A percentile compares a stretch with the other conserved stretches of the same genome.
Conservation (phyloP, 345 rosid species). For the Luvunga scandens region DNA sequence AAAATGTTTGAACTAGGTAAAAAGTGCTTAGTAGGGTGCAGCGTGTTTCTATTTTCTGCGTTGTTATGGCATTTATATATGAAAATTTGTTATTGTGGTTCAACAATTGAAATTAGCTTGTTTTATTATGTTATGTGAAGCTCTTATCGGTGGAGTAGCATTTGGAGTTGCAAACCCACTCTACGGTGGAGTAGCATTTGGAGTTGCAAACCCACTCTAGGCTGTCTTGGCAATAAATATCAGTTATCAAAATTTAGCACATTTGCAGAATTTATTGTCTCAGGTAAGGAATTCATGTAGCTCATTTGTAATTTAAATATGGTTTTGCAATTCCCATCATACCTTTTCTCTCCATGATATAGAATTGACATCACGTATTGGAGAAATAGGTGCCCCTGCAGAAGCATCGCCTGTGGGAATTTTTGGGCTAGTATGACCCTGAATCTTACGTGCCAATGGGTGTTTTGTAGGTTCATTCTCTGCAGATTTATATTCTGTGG, state of each 20-base stretch:
- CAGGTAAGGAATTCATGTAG: conserved; percentile 46
- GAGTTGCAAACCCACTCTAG: no score
- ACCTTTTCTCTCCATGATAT: conserved; percentile 13
- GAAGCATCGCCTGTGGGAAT: conserved; percentile 88
- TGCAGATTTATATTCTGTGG: neutral
- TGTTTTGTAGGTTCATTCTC: conserved; percentile 37
- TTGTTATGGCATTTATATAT: neutral
- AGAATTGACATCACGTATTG: conserved; percentile 84
- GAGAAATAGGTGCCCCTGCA: conserved; percentile 71
- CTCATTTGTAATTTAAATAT: neutral
- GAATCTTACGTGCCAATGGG: conserved; percentile 34
- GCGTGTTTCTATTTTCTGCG: neutral
- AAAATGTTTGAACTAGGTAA: neutral
- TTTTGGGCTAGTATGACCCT: conserved; percentile 86
- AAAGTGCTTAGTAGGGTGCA: neutral
- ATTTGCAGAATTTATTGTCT: conserved; percentile 67
- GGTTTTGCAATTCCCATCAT: neutral
- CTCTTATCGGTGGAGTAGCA: conserved; percentile 76
- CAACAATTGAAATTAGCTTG: neutral
- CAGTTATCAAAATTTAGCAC: conserved; percentile 74
- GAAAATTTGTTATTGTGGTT: neutral
- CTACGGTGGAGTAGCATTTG: no score
- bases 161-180: conserved; percentile 85
- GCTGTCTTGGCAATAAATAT: conserved; percentile 78
- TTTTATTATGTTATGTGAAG: conserved; percentile 36